Conservation (phyloP, 805 yeast genomes). For the Pichia gijzeniarum region DNA sequence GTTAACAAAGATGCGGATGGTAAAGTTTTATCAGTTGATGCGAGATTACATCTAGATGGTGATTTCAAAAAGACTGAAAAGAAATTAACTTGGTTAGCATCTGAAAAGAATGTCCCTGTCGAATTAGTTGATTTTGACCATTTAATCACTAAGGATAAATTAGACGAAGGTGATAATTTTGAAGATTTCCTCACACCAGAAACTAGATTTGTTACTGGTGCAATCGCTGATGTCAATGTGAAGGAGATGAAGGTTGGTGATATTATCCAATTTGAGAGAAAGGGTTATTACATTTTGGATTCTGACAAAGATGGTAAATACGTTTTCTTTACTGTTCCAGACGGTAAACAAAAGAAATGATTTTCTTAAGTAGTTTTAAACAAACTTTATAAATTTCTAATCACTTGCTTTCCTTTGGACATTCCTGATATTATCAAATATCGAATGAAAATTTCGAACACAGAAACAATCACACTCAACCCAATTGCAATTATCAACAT, state of each 20-base stretch:
- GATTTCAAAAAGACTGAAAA: constrained; percentile 95
- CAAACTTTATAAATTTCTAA: not conserved
- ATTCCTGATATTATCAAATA: constrained; percentile 38
- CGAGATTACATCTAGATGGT: constrained; percentile 84
- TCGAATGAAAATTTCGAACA: constrained; percentile 61
- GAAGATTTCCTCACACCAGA: constrained; percentile 85
- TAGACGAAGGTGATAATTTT: constrained; percentile 90
- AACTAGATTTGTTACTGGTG: constrained; percentile 77
- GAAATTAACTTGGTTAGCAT: constrained; percentile 93
- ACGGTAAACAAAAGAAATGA: constrained; percentile 69
- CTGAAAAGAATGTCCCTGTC: constrained; percentile 62
- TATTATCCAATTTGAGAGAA: constrained; percentile 91
- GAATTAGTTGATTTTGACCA: constrained; percentile 91
- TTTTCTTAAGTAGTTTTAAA: constrained; percentile 1
- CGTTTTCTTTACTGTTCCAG: constrained; percentile 90
- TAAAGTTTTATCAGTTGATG: constrained; percentile 57
- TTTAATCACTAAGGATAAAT: constrained; percentile 87
- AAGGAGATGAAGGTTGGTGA: constrained; percentile 76
- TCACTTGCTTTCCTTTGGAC: not conserved
- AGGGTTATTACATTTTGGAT: constrained; percentile 90
- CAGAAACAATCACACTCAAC: constrained; percentile 69
- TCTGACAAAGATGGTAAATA: constrained; percentile 51
- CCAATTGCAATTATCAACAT: constrained; percentile 80
- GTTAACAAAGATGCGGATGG: constrained; percentile 54
- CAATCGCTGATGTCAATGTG: constrained; percentile 76